These are phyloP conservation scores for Colletotrichum incanum DNA, from an alignment of 2,329 filamentous ascomycete genomes.

Conservation along the genomic window DNA sequence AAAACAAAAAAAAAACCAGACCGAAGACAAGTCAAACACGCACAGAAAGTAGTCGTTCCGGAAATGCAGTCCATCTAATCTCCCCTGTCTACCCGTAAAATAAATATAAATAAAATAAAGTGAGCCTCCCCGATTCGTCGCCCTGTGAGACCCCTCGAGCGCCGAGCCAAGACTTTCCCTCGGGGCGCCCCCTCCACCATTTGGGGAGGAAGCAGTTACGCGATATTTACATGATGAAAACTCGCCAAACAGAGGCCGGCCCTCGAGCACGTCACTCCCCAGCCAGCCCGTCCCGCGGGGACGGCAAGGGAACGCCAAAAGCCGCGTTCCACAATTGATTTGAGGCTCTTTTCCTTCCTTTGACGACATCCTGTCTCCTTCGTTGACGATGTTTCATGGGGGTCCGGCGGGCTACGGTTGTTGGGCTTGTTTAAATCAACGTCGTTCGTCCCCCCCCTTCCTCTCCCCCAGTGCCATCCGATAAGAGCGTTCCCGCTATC, in stretches of 20 bases:
- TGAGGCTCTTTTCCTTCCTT: constrained; percentile 35
- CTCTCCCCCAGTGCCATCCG: background rate
- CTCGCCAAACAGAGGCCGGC: constrained; percentile 6
- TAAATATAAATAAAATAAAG: background rate
- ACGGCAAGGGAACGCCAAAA: background rate
- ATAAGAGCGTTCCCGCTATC: background rate
- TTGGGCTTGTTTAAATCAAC: constrained; percentile 13
- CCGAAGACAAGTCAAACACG: background rate
- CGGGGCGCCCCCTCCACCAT: background rate
- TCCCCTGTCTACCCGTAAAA: no score
- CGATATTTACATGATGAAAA: constrained; percentile 43
- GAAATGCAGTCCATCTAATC: no score
- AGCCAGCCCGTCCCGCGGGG: no score
- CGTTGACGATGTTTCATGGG: background rate
- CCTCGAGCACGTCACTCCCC: constrained; percentile 1
- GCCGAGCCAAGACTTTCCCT: constrained; percentile 19
- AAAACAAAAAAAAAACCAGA: background rate
- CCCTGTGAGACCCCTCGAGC: background rate
- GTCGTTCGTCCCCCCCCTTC: background rate
- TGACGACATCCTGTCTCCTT: constrained; percentile 17
- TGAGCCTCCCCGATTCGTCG: constrained; percentile 18
- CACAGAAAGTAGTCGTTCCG: no score
- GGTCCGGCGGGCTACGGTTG: background rate
- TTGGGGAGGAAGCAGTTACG: constrained; percentile 31
- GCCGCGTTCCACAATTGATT: constrained; percentile 23